phyloP scores from a whole-genome alignment of 257 asterid genomes.

The Nicotiana tomentosiformis region DNA sequence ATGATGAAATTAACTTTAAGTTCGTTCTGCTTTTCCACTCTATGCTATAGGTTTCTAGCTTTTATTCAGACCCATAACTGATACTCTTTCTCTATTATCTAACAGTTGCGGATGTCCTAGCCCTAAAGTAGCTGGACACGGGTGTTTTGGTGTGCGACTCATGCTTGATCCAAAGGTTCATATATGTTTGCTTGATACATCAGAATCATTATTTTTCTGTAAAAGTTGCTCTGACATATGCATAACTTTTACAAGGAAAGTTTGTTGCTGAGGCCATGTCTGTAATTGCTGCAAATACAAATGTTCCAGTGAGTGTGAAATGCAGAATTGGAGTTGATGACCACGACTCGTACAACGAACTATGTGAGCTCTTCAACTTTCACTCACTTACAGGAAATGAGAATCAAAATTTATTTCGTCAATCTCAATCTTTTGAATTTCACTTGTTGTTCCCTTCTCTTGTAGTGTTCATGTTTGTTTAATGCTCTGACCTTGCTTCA shows the following conservation, averaged over 20 bases:
- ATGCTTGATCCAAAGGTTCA: conserved; percentile 98
- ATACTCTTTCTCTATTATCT: conserved; percentile 7
- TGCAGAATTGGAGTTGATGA: conserved; percentile 94
- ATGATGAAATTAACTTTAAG: conserved; percentile 95
- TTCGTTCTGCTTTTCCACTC: conserved; percentile 25
- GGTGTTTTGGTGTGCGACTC: conserved; percentile 89
- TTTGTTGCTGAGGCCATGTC: conserved; percentile 97
- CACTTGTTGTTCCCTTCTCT: neutral
- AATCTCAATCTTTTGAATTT: neutral
- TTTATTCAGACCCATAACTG: conserved; percentile 16
- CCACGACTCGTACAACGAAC: conserved; percentile 83
- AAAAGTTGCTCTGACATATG: conserved; percentile 32
- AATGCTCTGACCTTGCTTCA: neutral
- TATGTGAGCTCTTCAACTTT: conserved; percentile 54
- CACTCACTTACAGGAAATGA: neutral
- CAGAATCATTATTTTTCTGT: conserved; percentile 2
- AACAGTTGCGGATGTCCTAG: conserved; percentile 99
- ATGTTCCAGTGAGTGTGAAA: conserved; percentile 92
- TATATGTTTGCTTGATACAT: conserved; percentile 3
- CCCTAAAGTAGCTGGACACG: conserved; percentile 94
- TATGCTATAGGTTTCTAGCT: conserved; percentile 3
- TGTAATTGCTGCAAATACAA: conserved; percentile 76
- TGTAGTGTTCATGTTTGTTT: neutral
- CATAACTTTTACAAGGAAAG: conserved; percentile 62
- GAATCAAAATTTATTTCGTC: neutral